phyloP scores from a whole-genome alignment of 2,329 filamentous ascomycete species.

The Pseudogymnoascus sp. region DNA sequence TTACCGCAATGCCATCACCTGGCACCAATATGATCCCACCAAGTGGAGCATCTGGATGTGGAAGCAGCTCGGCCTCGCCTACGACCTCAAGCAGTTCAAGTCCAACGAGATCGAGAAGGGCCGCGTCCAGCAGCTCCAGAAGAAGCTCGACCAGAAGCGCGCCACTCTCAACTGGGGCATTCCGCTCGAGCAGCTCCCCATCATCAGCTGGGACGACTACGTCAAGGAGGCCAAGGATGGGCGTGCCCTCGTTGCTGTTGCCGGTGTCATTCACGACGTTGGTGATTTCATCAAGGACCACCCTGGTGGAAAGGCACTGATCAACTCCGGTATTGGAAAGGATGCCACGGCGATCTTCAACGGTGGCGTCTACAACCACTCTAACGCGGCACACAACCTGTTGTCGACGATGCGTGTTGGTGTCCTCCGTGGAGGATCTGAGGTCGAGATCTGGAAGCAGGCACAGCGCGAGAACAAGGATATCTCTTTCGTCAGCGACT shows the following conservation, averaged over 20 bases:
- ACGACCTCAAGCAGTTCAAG: slow-evolving; percentile 85
- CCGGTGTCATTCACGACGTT: slow-evolving; percentile 81
- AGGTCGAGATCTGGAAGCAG: slow-evolving; percentile 91
- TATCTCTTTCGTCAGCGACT: slow-evolving; percentile 71
- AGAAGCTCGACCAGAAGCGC: slow-evolving; percentile 88
- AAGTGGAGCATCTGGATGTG: slow-evolving; percentile 83
- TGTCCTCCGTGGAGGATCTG: slow-evolving; percentile 77
- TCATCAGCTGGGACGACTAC: slow-evolving; percentile 82
- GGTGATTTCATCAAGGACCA: slow-evolving; percentile 80
- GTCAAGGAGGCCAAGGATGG: slow-evolving; percentile 71
- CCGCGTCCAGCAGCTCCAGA: slow-evolving; percentile 79
- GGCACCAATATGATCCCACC: slow-evolving; percentile 87
- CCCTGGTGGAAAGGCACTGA: slow-evolving; percentile 84
- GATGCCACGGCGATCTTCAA: slow-evolving; percentile 89
- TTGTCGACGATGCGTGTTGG: slow-evolving; percentile 83
- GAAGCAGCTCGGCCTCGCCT: slow-evolving; percentile 79
- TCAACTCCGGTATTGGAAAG: slow-evolving; percentile 74
- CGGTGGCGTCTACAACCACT: slow-evolving; percentile 83
- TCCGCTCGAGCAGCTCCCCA: slow-evolving; percentile 76
- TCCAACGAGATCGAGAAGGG: slow-evolving; percentile 90
- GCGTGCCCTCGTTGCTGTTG: slow-evolving; percentile 68
- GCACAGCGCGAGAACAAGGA: slow-evolving; percentile 80
- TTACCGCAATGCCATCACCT: slow-evolving; percentile 86
- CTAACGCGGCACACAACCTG: slow-evolving; percentile 83
- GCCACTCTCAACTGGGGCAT: slow-evolving; percentile 77